phyloP scores from a whole-genome alignment of 169 alveolate species.

The Cryptosporidium viatorum region DNA sequence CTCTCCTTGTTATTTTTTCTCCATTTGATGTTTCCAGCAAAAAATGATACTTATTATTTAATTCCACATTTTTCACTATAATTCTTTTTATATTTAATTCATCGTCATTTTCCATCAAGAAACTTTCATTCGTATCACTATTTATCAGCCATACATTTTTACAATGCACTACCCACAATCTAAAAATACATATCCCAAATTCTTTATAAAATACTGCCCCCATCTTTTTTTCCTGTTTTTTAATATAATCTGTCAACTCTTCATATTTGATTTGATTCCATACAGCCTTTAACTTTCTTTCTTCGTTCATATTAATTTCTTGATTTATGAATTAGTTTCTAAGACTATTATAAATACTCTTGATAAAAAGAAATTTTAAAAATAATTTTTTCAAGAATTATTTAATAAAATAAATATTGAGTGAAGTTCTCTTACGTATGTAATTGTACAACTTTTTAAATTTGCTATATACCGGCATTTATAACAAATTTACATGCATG shows the following conservation, averaged over 20 bases:
- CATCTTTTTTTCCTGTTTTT: slow-evolving; percentile 14
- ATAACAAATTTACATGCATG: slow-evolving; percentile 5
- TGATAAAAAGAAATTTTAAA: neutral
- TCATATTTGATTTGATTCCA: slow-evolving; percentile 20
- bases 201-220: slow-evolving; percentile 32
- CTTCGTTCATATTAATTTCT: neutral
- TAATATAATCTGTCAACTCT: slow-evolving; percentile 2
- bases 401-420: neutral
- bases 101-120: slow-evolving; percentile 25
- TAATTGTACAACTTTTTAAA: neutral
- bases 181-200: slow-evolving; percentile 29
- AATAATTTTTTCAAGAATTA: neutral
- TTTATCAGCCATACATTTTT: slow-evolving; percentile 44
- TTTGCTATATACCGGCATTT: neutral
- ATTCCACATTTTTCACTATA: slow-evolving; percentile 10
- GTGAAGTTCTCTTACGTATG: neutral
- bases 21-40: slow-evolving; percentile 54
- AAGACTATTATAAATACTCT: neutral
- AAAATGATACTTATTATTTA: slow-evolving; percentile 32
- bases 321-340: neutral
- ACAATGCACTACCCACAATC: slow-evolving; percentile 59
- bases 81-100: slow-evolving; percentile 19
- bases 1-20: slow-evolving; percentile 47
- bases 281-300: neutral
- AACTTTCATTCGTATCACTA: neutral